Evolutionary conservation across 495 filamentous ascomycete genomes (phyloP).

Genomic region (Aspergillus avenaceus): DNA sequence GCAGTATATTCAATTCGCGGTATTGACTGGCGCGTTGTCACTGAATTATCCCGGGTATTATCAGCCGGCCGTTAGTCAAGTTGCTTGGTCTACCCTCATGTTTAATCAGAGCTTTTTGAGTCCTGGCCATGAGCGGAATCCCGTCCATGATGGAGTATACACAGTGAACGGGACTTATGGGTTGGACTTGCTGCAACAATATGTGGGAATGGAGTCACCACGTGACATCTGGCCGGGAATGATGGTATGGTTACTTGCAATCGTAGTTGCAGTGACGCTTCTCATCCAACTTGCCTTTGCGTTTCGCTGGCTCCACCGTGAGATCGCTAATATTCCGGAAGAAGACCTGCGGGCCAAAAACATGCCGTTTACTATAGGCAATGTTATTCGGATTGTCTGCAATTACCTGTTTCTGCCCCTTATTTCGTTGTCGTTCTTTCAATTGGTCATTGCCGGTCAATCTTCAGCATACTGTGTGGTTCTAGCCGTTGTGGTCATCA

Average conservation of each 20-base stretch:
- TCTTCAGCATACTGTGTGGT: slow-evolving; percentile 68
- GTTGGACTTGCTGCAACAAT: slow-evolving; percentile 70
- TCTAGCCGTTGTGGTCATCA: slow-evolving; percentile 67
- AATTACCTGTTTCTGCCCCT: slow-evolving; percentile 89
- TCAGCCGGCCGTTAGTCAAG: slow-evolving; percentile 83
- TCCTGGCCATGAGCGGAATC: slow-evolving; percentile 55
- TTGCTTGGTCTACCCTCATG: slow-evolving; percentile 82
- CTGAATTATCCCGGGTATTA: slow-evolving; percentile 92
- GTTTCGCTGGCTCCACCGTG: slow-evolving; percentile 67
- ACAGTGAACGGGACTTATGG: slow-evolving; percentile 66
- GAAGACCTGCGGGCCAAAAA: slow-evolving; percentile 89
- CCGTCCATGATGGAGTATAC: slow-evolving; percentile 82
- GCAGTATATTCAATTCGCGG: slow-evolving; percentile 93
- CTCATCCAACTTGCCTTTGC: slow-evolving; percentile 74
- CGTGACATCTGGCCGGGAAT: slow-evolving; percentile 91
- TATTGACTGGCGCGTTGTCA: slow-evolving; percentile 79
- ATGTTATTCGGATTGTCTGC: slow-evolving; percentile 81
- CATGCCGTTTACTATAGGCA: slow-evolving; percentile 85
- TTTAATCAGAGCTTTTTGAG: slow-evolving; percentile 90
- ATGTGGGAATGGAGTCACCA: slow-evolving; percentile 72
- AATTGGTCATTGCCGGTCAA: slow-evolving; percentile 68
- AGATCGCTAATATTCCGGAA: slow-evolving; percentile 65
- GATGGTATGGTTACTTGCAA: slow-evolving; percentile 77
- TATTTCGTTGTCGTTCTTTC: slow-evolving; percentile 81
- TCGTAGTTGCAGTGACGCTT: slow-evolving; percentile 63